A percentile compares a stretch with the other conserved stretches of the same genome.
phyloP scores from a whole-genome alignment of 345 rosid genomes.

The Kandelia obovata region DNA sequence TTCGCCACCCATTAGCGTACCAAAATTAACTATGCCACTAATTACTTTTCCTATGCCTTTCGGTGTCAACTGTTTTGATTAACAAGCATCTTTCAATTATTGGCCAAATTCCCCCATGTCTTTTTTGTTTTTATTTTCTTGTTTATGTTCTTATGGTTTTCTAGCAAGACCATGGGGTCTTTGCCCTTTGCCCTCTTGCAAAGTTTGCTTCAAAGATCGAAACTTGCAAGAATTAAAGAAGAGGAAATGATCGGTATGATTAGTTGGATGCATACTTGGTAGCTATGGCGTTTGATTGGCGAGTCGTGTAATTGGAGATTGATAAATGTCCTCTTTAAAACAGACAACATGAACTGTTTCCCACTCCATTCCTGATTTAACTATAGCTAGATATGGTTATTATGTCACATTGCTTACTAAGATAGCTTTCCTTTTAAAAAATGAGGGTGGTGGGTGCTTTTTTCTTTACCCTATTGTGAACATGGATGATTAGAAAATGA shows the following conservation, averaged over 20 bases:
- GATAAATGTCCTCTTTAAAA: conserved; percentile 32
- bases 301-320: no score
- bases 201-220: conserved; percentile 8
- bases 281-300: not conserved
- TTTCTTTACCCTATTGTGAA: conserved; percentile 32
- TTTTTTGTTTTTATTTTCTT: no score
- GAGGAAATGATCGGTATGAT: not conserved
- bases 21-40: conserved; percentile 35
- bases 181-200: conserved; percentile 12
- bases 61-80: conserved; percentile 4
- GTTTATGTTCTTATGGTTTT: not conserved
- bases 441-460: conserved; percentile 32
- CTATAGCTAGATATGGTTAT: conserved; percentile 53
- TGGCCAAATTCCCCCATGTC: conserved; percentile 19
- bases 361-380: conserved; percentile 70
- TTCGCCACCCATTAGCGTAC: conserved; percentile 48
- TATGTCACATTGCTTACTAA: conserved; percentile 71
- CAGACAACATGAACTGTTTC: conserved; percentile 80
- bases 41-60: conserved; percentile 9
- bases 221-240: not conserved
- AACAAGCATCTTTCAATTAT: conserved; percentile 32
- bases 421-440: conserved; percentile 26
- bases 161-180: not conserved
- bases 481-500: conserved; percentile 38
- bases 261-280: not conserved